phyloP scores from a whole-genome alignment of 2,329 filamentous ascomycete genomes.

The Chaetothyriales sp. region DNA sequence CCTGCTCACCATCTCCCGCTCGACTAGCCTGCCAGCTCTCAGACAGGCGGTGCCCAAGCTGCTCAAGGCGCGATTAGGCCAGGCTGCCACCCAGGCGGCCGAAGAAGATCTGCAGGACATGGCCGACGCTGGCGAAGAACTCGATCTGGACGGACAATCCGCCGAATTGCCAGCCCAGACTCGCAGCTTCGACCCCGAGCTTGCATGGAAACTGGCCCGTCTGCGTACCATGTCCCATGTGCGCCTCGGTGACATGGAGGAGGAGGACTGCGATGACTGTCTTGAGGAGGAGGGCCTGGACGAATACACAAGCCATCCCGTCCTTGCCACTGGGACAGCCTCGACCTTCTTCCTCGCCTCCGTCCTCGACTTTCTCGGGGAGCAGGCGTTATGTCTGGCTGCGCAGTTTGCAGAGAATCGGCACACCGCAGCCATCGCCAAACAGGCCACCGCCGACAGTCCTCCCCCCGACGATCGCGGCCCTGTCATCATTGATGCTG shows the following conservation, averaged over 20 bases:
- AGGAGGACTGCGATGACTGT: conserved; percentile 86
- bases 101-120: conserved; percentile 82
- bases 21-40: conserved; percentile 58
- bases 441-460: conserved; percentile 38
- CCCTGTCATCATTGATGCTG: conserved; percentile 65
- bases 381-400: conserved; percentile 75
- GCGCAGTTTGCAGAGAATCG: conserved; percentile 69
- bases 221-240: conserved; percentile 97
- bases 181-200: conserved; percentile 68
- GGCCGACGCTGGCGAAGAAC: conserved; percentile 55
- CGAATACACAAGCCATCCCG: conserved; percentile 22
- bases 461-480: conserved; percentile 40
- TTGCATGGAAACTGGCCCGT: conserved; percentile 85
- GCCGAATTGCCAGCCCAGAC: conserved; percentile 26
- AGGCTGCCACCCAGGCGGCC: conserved; percentile 65
- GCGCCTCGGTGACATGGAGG: conserved; percentile 87
- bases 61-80: conserved; percentile 75
- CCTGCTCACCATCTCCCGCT: conserved; percentile 65
- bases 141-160: conserved; percentile 45
- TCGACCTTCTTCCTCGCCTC: conserved; percentile 94
- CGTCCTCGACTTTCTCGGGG: conserved; percentile 83
- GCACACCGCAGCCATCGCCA: conserved; percentile 30
- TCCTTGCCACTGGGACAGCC: conserved; percentile 39
- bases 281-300: conserved; percentile 64
- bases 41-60: conserved; percentile 74